Base-by-base conservation (phyloP, 441 rosid genomes). In the Syzygium malaccense region DNA sequence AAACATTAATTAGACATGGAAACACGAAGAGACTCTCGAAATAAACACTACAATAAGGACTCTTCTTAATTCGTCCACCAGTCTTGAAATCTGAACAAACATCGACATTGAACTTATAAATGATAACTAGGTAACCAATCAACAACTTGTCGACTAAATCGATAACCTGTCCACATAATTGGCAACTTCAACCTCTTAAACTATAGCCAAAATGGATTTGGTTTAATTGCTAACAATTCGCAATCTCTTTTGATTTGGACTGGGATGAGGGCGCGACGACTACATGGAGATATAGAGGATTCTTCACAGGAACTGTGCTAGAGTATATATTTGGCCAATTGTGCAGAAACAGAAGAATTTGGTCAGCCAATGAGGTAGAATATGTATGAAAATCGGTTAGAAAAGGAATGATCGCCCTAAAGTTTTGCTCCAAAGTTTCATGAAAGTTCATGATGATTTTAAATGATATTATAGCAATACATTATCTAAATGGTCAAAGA, bases 211-310 rank as follows among this genome's bases (percentile, higher is more conserved):
- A 45, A 45, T 45, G 48, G 48, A 45, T 45, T 45, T 45, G 48
- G 48, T 45, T 45, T 45, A 45, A 45, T 45, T 45, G 7, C 48
- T 45, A 45, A 2, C 48, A 91, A 89, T 95, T 96, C 18, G 97
- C 98, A 64, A 94, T 88, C 91, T 86, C 96, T 55, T 95, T 95
- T 85, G 86, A 94, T 51, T 84, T 98, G 55, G 96, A 97, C 64
- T 98, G 98, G 98, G 98, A 98, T 55, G 89, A 93, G n/a, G 96
- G 94, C 51, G 87, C 9, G 91, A 91, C 4, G 92, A 90, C 15
- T 91, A 87, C 68, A 87, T 91, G 37, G 96, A 95, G 91, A 88
- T 95, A 33, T 94, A 91, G 92, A 62, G 68, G 84, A 60, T 55
- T 51, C 7, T 49, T 33, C 68, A 84, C 83, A 6, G 1, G 83